Conservation (phyloP, 257 asterid genomes). For the Thymus mandschuricus region DNA sequence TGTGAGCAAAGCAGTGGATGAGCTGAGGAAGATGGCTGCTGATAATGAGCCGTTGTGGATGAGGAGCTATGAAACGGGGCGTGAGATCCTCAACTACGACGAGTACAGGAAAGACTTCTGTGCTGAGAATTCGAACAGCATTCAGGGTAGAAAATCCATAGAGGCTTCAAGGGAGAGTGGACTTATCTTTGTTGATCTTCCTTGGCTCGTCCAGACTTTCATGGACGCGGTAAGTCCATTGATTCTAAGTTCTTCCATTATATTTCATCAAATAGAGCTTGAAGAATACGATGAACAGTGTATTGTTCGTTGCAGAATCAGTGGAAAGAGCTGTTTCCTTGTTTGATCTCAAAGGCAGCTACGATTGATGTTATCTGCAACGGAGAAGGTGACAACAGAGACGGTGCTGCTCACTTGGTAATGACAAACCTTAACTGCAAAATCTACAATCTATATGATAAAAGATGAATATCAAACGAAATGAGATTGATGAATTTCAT, state of each 20-base stretch:
- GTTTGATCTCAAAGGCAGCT: constrained; percentile 72
- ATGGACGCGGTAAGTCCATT: constrained; percentile 65
- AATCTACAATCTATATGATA: background rate
- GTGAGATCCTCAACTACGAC: constrained; percentile 86
- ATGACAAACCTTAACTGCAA: constrained; percentile 14
- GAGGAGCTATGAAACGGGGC: constrained; percentile 73
- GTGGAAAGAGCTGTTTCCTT: constrained; percentile 83
- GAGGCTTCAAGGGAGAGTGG: constrained; percentile 86
- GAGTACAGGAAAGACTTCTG: constrained; percentile 62
- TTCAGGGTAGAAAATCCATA: constrained; percentile 48
- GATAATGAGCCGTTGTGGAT: constrained; percentile 76
- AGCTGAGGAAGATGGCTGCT: constrained; percentile 68
- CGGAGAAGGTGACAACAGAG: constrained; percentile 69
- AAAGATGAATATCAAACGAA: background rate
- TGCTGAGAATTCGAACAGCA: constrained; percentile 18
- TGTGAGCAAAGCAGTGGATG: constrained; percentile 55
- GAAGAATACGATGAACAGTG: background rate
- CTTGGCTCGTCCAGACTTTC: constrained; percentile 69
- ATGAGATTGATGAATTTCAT: background rate
- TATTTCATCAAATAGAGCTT: background rate
- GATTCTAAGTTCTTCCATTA: background rate
- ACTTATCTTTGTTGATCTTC: constrained; percentile 56
- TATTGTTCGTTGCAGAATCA: constrained; percentile 50
- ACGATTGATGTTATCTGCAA: constrained; percentile 61
- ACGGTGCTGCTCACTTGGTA: constrained; percentile 82